Evolutionary conservation across 2,329 filamentous ascomycete genomes (phyloP).

Genomic region (Apiospora pterosperma): DNA sequence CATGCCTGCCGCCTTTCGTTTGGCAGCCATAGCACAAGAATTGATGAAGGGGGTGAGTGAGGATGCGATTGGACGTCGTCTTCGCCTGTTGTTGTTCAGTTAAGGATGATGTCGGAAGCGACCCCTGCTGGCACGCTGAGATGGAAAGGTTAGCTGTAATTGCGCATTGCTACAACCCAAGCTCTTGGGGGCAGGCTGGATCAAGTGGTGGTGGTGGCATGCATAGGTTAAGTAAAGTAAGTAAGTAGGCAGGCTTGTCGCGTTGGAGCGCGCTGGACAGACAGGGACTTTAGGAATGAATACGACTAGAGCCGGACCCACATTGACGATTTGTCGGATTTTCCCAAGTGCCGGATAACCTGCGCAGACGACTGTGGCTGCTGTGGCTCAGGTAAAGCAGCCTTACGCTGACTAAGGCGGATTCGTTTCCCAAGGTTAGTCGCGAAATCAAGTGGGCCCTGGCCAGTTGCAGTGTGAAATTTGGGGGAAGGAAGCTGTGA

Average conservation of each 20-base stretch:
- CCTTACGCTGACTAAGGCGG: neutral
- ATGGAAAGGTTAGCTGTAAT: neutral
- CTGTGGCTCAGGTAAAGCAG: no score
- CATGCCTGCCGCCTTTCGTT: conserved; percentile 78
- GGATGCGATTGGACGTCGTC: neutral
- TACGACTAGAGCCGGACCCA: neutral
- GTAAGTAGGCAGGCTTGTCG: no score
- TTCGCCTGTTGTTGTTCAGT: neutral
- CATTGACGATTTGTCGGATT: neutral
- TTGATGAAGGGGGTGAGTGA: neutral
- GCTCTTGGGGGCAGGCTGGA: neutral
- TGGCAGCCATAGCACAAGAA: conserved; percentile 71
- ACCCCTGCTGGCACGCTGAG: neutral
- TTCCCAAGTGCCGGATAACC: neutral
- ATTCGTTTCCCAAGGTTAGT: no score
- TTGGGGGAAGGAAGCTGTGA: neutral
- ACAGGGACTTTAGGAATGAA: neutral
- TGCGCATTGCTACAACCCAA: neutral
- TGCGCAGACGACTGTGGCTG: neutral
- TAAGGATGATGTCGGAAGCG: neutral
- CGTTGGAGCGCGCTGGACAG: neutral
- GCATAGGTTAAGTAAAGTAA: no score
- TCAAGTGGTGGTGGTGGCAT: neutral
- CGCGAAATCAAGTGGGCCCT: conserved; percentile 2
- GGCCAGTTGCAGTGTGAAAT: neutral